Evolutionary conservation across 2,329 filamentous ascomycete genomes (phyloP).

Genomic region (Venturiaceae sp.): DNA sequence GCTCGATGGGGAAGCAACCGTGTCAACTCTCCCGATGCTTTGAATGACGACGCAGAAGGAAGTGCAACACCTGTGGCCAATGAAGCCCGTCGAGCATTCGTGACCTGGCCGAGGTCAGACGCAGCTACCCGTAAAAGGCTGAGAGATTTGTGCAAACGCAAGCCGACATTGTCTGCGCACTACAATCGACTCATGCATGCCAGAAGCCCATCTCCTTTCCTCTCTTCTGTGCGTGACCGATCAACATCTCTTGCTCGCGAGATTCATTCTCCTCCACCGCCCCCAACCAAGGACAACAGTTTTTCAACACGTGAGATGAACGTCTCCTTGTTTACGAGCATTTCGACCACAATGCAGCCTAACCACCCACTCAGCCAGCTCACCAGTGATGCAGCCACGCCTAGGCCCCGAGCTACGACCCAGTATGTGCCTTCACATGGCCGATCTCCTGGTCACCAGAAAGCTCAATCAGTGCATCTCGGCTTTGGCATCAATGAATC

Average conservation of each 20-base stretch:
- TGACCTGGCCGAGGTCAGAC: slow-evolving; percentile 47
- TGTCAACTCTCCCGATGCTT: slow-evolving; percentile 19
- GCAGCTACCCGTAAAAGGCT: slow-evolving; percentile 48
- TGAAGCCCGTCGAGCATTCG: slow-evolving; percentile 23
- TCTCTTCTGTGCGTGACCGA: slow-evolving; percentile 20
- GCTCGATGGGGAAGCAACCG: slow-evolving; percentile 13
- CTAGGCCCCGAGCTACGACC: slow-evolving; percentile 24
- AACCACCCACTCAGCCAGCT: slow-evolving; percentile 38
- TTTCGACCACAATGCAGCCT: slow-evolving; percentile 41
- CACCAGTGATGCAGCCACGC: slow-evolving; percentile 20
- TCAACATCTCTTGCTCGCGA: slow-evolving; percentile 4
- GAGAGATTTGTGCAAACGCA: slow-evolving; percentile 49
- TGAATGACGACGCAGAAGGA: slow-evolving; percentile 23
- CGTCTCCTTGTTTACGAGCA: slow-evolving; percentile 40
- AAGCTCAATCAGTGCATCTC: slow-evolving; percentile 40
- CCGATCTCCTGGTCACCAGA: slow-evolving; percentile 40
- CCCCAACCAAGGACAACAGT: not conserved
- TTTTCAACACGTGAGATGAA: slow-evolving; percentile 42
- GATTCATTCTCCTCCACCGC: not conserved
- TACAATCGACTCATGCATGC: slow-evolving; percentile 53
- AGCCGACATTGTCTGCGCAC: slow-evolving; percentile 52
- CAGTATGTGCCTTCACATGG: slow-evolving; percentile 26
- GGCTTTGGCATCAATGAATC: slow-evolving; percentile 29
- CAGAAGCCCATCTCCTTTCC: slow-evolving; percentile 50
- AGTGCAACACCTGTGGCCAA: slow-evolving; percentile 27